phyloP scores from a whole-genome alignment of 495 filamentous ascomycete species.

The Tuber calosporum region DNA sequence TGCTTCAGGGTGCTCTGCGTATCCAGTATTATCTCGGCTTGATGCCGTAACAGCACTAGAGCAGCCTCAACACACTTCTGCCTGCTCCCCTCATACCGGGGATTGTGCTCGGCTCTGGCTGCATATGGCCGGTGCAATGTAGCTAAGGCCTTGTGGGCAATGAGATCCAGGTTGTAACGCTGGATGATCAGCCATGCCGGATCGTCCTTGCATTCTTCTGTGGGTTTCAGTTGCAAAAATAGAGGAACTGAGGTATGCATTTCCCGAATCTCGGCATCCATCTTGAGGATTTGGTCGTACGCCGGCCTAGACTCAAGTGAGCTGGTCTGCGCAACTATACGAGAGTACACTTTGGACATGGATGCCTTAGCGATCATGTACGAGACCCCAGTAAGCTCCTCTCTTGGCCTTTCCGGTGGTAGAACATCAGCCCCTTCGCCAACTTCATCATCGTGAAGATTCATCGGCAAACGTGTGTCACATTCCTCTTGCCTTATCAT shows the following conservation, averaged over 20 bases:
- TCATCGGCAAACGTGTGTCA: slow-evolving; percentile 78
- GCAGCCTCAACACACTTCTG: slow-evolving; percentile 73
- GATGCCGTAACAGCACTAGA: slow-evolving; percentile 64
- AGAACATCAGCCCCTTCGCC: slow-evolving; percentile 67
- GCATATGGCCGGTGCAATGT: slow-evolving; percentile 83
- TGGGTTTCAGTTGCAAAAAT: slow-evolving; percentile 60
- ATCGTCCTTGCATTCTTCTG: slow-evolving; percentile 66
- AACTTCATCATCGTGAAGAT: slow-evolving; percentile 92
- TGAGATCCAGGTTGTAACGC: slow-evolving; percentile 68
- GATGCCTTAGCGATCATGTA: slow-evolving; percentile 80
- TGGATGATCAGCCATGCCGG: slow-evolving; percentile 72
- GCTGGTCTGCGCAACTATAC: slow-evolving; percentile 50
- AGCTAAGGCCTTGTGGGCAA: slow-evolving; percentile 74
- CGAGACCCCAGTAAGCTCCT: slow-evolving; percentile 75
- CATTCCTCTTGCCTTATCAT: slow-evolving; percentile 78
- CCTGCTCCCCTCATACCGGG: slow-evolving; percentile 72
- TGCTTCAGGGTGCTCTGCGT: slow-evolving; percentile 59
- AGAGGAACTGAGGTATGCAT: slow-evolving; percentile 59
- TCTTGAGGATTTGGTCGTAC: slow-evolving; percentile 74
- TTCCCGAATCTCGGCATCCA: slow-evolving; percentile 66
- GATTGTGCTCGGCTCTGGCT: slow-evolving; percentile 59
- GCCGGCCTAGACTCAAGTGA: slow-evolving; percentile 39
- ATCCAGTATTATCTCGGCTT: slow-evolving; percentile 69
- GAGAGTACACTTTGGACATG: slow-evolving; percentile 56
- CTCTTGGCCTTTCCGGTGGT: slow-evolving; percentile 63